Evolutionary conservation across 2,329 filamentous ascomycete genomes (phyloP).

Genomic region (Monilinia fructicola): DNA sequence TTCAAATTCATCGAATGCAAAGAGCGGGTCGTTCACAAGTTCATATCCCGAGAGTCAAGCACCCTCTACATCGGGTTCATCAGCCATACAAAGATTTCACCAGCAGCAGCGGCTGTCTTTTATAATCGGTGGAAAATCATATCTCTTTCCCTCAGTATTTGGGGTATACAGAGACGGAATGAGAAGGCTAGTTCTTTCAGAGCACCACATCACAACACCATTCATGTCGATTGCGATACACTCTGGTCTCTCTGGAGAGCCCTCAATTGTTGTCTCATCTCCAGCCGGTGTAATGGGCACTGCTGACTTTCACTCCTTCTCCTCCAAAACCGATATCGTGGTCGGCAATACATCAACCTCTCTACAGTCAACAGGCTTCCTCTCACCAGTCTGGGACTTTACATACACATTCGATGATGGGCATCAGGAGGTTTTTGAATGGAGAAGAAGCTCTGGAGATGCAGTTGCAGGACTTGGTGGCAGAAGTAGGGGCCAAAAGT

Average conservation of each 20-base stretch:
- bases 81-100: neutral
- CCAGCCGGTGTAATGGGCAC: neutral
- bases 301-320: neutral
- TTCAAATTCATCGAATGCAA: neutral
- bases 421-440: neutral
- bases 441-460: conserved; percentile 7
- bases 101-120: neutral
- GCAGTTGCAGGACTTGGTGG: conserved; percentile 7
- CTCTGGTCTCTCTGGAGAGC: neutral
- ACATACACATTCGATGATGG: conserved; percentile 16
- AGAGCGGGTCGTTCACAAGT: neutral
- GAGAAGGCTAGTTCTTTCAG: neutral
- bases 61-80: neutral
- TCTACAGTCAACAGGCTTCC: neutral
- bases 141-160: conserved; percentile 15
- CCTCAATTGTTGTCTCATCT: neutral
- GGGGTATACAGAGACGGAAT: conserved; percentile 10
- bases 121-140: neutral
- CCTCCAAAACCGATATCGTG: conserved; percentile 7
- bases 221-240: conserved; percentile 5
- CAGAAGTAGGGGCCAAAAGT: neutral
- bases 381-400: conserved; percentile 4
- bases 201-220: neutral
- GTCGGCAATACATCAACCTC: neutral
- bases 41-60: conserved; percentile 9